Base-by-base conservation (phyloP, 371 early-diverging fungal species). In the Rhizopus delemar region DNA sequence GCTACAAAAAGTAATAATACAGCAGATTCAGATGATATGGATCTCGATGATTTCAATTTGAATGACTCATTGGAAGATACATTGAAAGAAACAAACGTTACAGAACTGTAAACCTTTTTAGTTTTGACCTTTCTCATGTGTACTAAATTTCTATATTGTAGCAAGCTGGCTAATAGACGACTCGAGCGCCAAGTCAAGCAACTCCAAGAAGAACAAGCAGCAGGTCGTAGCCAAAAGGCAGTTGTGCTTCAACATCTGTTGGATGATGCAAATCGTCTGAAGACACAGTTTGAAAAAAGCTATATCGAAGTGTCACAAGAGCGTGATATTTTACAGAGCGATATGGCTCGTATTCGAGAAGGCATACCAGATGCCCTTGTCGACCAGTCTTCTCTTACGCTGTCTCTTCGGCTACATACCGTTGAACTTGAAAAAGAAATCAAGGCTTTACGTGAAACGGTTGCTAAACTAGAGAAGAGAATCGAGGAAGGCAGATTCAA, bases 161-260 rank as follows among this genome's bases (percentile, higher is more conserved):
- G 77, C n/a, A 75, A 86, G 62, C 60, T 83, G 41, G 86, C 88
- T 62, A 81, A 90, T 33, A 82, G 88, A 22, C 86, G 86, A 41
- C 81, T 94, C 39, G 92, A 94, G 68, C 86, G 88, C 29, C 88
- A 94, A 70, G 69, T 94, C 38, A 77, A 77, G 54, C 73, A 78
- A 2, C 51, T 85, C 39, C 80, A 82, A 55, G 81, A 88, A 52
- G 84, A 84, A 62, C 81, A 73, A 56, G 72, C 75, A 16, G 71
- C 79, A 3, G 82, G 81, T 16, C 64, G 68, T 36, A 69, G 73
- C 12, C 80, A 81, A 46, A 77, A 81, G 51, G 80, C 82, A 1
- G 71, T 81, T 36, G 82, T 84, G 29, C 76, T 93, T 41, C 81
- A 92, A 64, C 84, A 82, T 65, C 67, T 89, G 7, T 70, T 93